Percentiles rank a stretch among this genome's conserved stretches.
phyloP scores from a whole-genome alignment of 495 filamentous ascomycete species.

The Penicillium subrubescens region DNA sequence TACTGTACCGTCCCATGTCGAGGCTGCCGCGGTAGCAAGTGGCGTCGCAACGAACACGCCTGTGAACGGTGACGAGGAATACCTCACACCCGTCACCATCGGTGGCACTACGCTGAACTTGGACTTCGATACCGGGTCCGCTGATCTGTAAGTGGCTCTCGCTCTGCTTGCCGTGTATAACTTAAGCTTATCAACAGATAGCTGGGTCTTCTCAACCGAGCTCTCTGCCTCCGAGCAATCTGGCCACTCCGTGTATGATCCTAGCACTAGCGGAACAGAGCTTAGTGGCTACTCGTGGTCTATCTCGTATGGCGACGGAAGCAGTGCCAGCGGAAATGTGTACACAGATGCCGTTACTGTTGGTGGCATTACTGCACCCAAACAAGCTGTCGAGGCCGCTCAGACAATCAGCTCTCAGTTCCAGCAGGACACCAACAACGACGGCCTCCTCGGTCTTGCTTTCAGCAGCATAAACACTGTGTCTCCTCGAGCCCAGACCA shows the following conservation, averaged over 20 bases:
- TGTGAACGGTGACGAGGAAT: conserved; percentile 59
- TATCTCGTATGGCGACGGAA: conserved; percentile 73
- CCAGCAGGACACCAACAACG: conserved; percentile 56
- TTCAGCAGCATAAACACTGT: conserved; percentile 72
- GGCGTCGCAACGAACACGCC: conserved; percentile 54
- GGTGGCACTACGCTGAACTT: conserved; percentile 62
- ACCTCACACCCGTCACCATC: conserved; percentile 63
- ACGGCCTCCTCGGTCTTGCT: conserved; percentile 74
- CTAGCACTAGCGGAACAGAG: conserved; percentile 48
- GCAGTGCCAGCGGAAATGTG: conserved; percentile 62
- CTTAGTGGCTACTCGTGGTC: conserved; percentile 58
- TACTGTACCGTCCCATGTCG: conserved; percentile 39
- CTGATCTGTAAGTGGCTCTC: conserved; percentile 61
- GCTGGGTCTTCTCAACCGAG: conserved; percentile 55
- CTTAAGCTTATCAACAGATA: conserved; percentile 14
- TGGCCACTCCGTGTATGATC: conserved; percentile 65
- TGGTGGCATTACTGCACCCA: conserved; percentile 59
- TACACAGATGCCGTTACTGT: conserved; percentile 68
- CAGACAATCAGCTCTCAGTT: conserved; percentile 60
- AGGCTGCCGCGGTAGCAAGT: conserved; percentile 41
- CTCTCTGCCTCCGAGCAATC: conserved; percentile 44
- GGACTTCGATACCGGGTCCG: conserved; percentile 73
- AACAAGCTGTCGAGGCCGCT: conserved; percentile 70
- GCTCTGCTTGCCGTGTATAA: not conserved
- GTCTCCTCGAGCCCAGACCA: conserved; percentile 56